These are phyloP conservation scores for Russula earlei DNA, from an alignment of 768 basidiomycete species.

Conservation along the genomic window DNA sequence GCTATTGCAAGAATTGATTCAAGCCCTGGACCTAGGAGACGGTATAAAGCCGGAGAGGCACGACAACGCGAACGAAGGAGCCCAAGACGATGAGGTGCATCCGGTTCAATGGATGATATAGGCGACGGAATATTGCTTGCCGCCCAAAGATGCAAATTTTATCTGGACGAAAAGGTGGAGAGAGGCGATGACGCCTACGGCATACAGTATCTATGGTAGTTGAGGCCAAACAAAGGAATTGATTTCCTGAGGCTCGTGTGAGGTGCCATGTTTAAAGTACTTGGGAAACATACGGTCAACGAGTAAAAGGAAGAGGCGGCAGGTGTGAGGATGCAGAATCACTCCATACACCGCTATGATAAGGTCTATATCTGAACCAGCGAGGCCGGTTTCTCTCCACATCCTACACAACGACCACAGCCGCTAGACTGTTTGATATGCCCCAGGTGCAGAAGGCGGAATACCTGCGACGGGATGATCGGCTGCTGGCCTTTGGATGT, in stretches of 20 bases:
- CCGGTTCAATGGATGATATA: background rate
- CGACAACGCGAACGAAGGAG: background rate
- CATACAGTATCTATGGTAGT: background rate
- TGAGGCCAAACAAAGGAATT: background rate
- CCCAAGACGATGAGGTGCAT: background rate
- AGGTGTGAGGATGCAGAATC: background rate
- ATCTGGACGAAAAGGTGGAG: no score
- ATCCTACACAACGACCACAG: background rate
- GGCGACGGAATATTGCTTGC: background rate
- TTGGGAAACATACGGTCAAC: background rate
- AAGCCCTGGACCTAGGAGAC: conserved; percentile 6
- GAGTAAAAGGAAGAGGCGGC: background rate
- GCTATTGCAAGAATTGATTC: conserved; percentile 9
- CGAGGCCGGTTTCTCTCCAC: background rate
- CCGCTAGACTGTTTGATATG: conserved; percentile 28
- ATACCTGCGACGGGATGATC: conserved; percentile 19
- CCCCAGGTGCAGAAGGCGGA: conserved; percentile 24
- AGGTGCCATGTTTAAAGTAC: no score
- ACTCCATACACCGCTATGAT: background rate
- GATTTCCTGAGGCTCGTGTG: background rate
- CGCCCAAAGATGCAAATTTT: background rate
- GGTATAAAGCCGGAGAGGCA: conserved; percentile 1
- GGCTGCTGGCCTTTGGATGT: conserved; percentile 21
- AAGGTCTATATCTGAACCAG: background rate
- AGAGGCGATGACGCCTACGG: background rate